phyloP scores from a whole-genome alignment of 169 alveolate genomes.

The Sarcocystis neurona region DNA sequence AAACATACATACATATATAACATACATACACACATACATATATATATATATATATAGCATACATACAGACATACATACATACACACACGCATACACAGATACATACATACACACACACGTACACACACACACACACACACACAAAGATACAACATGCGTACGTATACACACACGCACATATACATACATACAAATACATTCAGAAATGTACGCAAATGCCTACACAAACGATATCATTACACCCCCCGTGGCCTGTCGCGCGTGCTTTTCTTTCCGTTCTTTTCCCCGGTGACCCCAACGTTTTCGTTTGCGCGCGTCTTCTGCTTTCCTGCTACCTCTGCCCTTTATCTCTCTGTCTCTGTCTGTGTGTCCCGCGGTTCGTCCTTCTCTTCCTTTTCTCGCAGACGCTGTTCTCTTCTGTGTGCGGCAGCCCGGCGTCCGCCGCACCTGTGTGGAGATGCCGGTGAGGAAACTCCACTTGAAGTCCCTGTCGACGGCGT shows the following conservation, averaged over 20 bases:
- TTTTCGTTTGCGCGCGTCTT: neutral
- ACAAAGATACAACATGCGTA: neutral
- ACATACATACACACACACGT: neutral
- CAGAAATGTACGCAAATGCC: neutral
- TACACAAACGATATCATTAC: neutral
- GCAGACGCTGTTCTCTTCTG: too few species aligned
- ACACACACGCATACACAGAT: neutral
- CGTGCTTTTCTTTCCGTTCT: neutral
- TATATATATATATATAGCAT: too few species aligned
- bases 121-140: neutral
- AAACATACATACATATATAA: neutral
- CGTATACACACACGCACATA: neutral
- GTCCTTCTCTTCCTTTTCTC: too few species aligned
- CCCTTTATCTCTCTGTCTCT: neutral
- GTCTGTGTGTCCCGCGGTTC: too few species aligned
- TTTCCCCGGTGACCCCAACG: neutral
- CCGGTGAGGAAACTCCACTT: conserved; percentile 95
- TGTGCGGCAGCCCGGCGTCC: too few species aligned
- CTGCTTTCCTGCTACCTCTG: conserved; percentile 50
- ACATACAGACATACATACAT: neutral
- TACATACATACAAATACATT: too few species aligned
- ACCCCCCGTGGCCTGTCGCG: neutral
- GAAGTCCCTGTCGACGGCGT: conserved; percentile 71
- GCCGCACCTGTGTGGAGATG: conserved; percentile 78
- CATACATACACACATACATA: too few species aligned